These are phyloP conservation scores for Didymella exigua DNA, from an alignment of 2,329 filamentous ascomycete species.

Conservation along the genomic window DNA sequence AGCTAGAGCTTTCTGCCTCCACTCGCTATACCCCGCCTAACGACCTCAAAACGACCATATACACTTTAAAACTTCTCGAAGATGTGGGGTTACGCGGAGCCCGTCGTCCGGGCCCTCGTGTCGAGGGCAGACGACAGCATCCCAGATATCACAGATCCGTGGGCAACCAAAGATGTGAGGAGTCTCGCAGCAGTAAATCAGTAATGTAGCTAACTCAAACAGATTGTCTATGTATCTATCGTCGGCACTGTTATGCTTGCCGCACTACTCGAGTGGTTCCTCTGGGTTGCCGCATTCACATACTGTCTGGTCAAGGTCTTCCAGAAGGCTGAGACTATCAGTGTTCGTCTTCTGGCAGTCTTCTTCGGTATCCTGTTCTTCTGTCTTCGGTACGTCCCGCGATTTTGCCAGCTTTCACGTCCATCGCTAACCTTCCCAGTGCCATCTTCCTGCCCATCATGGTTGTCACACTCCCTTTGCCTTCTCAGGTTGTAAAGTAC, in stretches of 20 bases:
- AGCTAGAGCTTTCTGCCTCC: slow-evolving; percentile 13
- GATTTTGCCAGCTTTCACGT: neutral
- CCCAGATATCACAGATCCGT: slow-evolving; percentile 45
- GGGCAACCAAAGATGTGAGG: slow-evolving; percentile 51
- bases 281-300: slow-evolving; percentile 91
- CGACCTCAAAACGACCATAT: slow-evolving; percentile 23
- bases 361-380: slow-evolving; percentile 76
- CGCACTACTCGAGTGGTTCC: slow-evolving; percentile 88
- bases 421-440: slow-evolving; percentile 54
- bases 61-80: slow-evolving; percentile 24
- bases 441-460: slow-evolving; percentile 90
- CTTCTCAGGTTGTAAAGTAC: slow-evolving; percentile 69
- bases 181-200: neutral
- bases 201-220: slow-evolving; percentile 21
- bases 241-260: slow-evolving; percentile 81
- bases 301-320: slow-evolving; percentile 92
- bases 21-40: slow-evolving; percentile 21
- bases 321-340: slow-evolving; percentile 86
- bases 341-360: slow-evolving; percentile 76
- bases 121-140: slow-evolving; percentile 38
- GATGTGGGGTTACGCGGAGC: slow-evolving; percentile 36
- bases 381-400: slow-evolving; percentile 67
- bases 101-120: slow-evolving; percentile 30
- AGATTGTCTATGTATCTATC: slow-evolving; percentile 87
- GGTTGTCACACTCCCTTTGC: slow-evolving; percentile 88